These are phyloP conservation scores for Candida smagusa DNA, from an alignment of 1,139 yeast genomes.

Conservation along the genomic window DNA sequence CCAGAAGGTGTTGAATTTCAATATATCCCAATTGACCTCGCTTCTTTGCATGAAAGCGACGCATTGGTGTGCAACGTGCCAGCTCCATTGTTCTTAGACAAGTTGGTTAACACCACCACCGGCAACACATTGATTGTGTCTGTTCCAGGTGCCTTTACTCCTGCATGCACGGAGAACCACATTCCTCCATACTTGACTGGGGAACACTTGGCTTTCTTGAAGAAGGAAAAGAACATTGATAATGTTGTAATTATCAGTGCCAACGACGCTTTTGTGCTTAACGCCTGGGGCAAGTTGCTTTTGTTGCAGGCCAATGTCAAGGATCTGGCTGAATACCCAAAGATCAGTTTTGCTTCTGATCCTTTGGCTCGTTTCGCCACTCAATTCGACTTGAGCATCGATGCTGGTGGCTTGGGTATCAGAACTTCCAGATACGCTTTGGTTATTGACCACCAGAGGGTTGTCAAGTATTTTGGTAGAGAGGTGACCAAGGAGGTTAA, in stretches of 20 bases:
- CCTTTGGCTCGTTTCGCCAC: constrained; percentile 22
- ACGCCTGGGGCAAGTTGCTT: constrained; percentile 32
- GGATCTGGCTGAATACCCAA: constrained; percentile 14
- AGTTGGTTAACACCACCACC: constrained; percentile 13
- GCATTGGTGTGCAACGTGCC: constrained; percentile 26
- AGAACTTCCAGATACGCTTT: constrained; percentile 75
- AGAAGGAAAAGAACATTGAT: constrained; percentile 18
- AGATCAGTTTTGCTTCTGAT: constrained; percentile 25
- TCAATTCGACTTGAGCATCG: constrained; percentile 19
- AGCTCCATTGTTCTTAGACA: constrained; percentile 22
- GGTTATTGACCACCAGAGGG: constrained; percentile 45
- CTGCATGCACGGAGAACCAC: constrained; percentile 30
- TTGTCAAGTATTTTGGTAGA: constrained; percentile 23
- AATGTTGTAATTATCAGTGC: constrained; percentile 23
- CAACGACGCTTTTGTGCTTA: constrained; percentile 28
- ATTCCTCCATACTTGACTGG: constrained; percentile 23
- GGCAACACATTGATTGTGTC: constrained; percentile 21
- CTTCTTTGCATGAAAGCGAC: constrained; percentile 13
- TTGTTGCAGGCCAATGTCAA: constrained; percentile 14
- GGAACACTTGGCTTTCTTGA: constrained; percentile 17
- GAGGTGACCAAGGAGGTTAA: constrained; percentile 24
- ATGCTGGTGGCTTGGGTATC: constrained; percentile 38
- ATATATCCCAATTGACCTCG: constrained; percentile 25
- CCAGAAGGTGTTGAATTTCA: constrained; percentile 22
- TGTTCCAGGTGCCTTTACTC: constrained; percentile 33